Evolutionary conservation across 768 basidiomycete genomes (phyloP).

Genomic region (Rhodotorula toruloides): DNA sequence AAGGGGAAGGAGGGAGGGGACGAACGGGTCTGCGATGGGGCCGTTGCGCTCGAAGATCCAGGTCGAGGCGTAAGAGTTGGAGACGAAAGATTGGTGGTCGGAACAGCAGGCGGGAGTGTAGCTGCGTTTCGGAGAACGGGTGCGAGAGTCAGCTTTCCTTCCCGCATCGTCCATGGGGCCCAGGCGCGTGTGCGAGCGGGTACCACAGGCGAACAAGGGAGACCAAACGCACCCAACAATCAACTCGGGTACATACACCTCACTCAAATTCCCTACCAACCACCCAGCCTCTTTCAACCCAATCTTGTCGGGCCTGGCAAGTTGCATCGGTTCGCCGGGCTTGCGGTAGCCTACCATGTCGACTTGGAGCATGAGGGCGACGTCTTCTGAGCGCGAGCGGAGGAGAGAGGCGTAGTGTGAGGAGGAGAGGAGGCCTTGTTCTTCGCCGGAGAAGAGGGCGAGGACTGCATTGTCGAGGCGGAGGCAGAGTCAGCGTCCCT

Average conservation of each 20-base stretch:
- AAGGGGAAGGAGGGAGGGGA: background rate
- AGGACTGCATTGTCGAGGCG: constrained; percentile 4
- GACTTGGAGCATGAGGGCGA: constrained; percentile 33
- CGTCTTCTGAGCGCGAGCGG: constrained; percentile 2
- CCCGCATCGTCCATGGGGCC: too few species aligned
- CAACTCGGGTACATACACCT: constrained; percentile 43
- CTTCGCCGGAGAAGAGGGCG: constrained; percentile 43
- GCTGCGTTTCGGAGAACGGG: background rate
- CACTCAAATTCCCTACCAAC: constrained; percentile 40
- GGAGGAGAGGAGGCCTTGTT: constrained; percentile 43
- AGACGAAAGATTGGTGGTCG: constrained; percentile 40
- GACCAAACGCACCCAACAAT: constrained; percentile 37
- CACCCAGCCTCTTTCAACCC: constrained; percentile 28
- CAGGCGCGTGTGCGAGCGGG: background rate
- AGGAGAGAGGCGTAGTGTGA: constrained; percentile 30
- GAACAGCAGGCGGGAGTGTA: constrained; percentile 42
- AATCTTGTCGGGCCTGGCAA: constrained; percentile 42
- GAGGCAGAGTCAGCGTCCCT: too few species aligned
- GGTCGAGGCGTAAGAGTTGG: background rate
- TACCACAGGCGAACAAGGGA: too few species aligned
- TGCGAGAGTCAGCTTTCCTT: too few species aligned
- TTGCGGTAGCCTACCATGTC: constrained; percentile 42
- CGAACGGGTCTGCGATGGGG: constrained; percentile 36
- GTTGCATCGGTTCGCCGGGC: constrained; percentile 41
- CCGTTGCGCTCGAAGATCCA: constrained; percentile 43